Conservation (phyloP, 768 basidiomycete species). For the Lentinula sp. region DNA sequence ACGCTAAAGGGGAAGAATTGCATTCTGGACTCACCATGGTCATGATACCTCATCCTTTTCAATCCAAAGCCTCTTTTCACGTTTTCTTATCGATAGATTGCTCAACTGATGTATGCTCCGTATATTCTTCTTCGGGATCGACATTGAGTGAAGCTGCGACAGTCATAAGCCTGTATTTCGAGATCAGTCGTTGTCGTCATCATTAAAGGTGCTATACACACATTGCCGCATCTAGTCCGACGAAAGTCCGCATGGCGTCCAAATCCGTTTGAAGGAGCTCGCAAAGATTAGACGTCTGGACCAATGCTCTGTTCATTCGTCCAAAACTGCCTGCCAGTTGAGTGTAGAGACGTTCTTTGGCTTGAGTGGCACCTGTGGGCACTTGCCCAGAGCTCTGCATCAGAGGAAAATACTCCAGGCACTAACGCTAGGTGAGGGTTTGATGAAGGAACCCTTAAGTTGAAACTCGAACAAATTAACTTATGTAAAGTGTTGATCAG, state of each 20-base stretch:
- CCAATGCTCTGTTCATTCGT: slow-evolving; percentile 60
- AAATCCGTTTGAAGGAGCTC: slow-evolving; percentile 72
- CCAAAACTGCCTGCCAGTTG: slow-evolving; percentile 68
- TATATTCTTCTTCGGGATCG: slow-evolving; percentile 14
- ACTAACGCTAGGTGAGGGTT: too few species aligned
- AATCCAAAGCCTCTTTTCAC: neutral
- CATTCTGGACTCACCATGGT: neutral
- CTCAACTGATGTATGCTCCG: neutral
- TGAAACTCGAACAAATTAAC: neutral
- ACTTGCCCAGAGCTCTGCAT: slow-evolving; percentile 9
- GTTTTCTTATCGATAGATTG: neutral
- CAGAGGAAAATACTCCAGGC: neutral
- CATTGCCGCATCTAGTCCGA: slow-evolving; percentile 80
- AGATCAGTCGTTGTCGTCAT: neutral
- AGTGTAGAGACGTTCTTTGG: slow-evolving; percentile 76
- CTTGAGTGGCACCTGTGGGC: slow-evolving; percentile 63
- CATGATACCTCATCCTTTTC: neutral
- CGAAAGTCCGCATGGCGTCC: slow-evolving; percentile 72
- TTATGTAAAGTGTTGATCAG: too few species aligned
- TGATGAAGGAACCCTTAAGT: too few species aligned
- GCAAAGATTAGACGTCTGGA: slow-evolving; percentile 71
- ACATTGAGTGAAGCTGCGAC: slow-evolving; percentile 36
- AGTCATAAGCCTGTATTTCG: slow-evolving; percentile 40
- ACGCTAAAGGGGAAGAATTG: too few species aligned
- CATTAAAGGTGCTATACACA: slow-evolving; percentile 26